Conservation (phyloP, 140 eudicot genomes). For the Stevia rebaudiana region DNA sequence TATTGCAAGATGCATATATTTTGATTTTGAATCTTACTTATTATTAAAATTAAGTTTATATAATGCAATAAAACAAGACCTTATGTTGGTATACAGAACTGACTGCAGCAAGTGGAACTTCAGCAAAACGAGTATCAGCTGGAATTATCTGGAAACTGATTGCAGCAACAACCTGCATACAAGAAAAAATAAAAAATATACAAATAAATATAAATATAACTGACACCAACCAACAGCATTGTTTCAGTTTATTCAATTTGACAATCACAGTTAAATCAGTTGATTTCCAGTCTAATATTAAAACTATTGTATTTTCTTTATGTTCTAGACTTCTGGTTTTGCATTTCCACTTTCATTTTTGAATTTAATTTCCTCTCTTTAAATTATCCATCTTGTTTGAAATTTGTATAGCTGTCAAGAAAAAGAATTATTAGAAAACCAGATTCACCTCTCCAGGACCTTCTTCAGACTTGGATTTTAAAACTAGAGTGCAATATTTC, state of each 20-base stretch:
- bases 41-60: neutral
- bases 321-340: neutral
- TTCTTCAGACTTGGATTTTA: constrained; percentile 38
- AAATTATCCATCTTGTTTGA: neutral
- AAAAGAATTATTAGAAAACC: neutral
- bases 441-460: constrained; percentile 50
- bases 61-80: constrained; percentile 34
- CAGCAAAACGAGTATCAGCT: constrained; percentile 75
- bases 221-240: constrained; percentile 10
- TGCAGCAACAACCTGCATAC: constrained; percentile 62
- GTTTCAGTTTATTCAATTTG: constrained; percentile 10
- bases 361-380: neutral
- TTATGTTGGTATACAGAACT: constrained; percentile 54
- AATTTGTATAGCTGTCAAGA: neutral
- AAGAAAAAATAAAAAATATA: neutral
- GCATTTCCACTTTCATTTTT: constrained; percentile 7
- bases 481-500: constrained; percentile 66
- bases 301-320: neutral
- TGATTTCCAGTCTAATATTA: neutral
- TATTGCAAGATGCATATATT: constrained; percentile 1
- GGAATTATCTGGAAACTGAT: constrained; percentile 79
- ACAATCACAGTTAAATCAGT: neutral
- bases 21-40: neutral
- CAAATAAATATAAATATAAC: neutral
- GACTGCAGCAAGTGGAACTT: constrained; percentile 89